Percentiles rank a stretch among this genome's conserved stretches.
phyloP scores from a whole-genome alignment of 83 land plant species.

The Picea abies region DNA sequence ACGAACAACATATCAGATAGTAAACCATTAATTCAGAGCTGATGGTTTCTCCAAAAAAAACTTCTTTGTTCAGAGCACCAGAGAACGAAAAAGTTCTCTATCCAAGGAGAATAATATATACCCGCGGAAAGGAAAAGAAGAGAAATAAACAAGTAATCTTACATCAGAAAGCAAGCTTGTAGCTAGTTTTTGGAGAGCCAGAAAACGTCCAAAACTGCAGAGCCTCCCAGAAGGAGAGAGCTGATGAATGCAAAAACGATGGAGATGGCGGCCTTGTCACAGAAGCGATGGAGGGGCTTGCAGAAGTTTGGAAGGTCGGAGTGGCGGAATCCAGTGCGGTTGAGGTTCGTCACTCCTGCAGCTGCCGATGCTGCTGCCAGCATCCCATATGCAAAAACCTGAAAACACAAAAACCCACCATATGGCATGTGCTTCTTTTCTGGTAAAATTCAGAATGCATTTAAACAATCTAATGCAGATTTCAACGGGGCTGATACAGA shows the following conservation, averaged over 20 bases:
- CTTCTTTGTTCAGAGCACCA: too few relatives aligned
- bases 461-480: too few relatives aligned
- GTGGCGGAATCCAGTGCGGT: constrained; percentile 58
- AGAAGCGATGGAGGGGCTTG: constrained; percentile 50
- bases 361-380: constrained; percentile 72
- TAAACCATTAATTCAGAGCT: too few relatives aligned
- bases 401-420: constrained; percentile 3
- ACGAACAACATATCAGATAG: too few relatives aligned
- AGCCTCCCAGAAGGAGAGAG: constrained; percentile 38
- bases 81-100: too few relatives aligned
- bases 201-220: constrained; percentile 47
- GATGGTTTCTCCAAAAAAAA: too few relatives aligned
- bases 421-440: neutral
- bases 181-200: constrained; percentile 50
- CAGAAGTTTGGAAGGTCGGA: constrained; percentile 55
- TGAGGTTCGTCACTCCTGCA: constrained; percentile 54
- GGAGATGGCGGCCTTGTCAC: constrained; percentile 47
- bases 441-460: too few relatives aligned
- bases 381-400: constrained; percentile 65
- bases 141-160: too few relatives aligned
- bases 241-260: constrained; percentile 55
- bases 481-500: too few relatives aligned
- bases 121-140: too few relatives aligned
- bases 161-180: too few relatives aligned
- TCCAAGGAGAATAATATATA: too few relatives aligned